These are phyloP conservation scores for Saccharomycopsis fibuligera DNA, from an alignment of 805 yeast species.

Conservation along the genomic window DNA sequence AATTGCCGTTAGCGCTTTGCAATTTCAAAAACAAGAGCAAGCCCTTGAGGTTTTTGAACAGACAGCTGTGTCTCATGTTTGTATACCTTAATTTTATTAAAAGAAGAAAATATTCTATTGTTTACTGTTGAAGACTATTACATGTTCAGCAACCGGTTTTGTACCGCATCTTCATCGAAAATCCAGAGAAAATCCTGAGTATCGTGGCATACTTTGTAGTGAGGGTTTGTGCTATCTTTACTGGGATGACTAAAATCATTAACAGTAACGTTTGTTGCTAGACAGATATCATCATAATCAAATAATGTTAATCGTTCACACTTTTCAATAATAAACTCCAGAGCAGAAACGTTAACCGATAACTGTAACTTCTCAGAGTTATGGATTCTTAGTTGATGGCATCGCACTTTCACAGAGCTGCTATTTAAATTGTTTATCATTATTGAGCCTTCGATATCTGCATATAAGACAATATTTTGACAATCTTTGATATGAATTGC, in stretches of 20 bases:
- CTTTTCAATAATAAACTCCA: conserved; percentile 5
- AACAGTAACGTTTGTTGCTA: not conserved
- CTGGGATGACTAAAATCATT: conserved; percentile 8
- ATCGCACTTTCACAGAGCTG: conserved; percentile 1
- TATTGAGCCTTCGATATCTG: conserved; percentile 6
- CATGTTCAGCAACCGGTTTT: too few relatives aligned
- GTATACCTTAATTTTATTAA: too few relatives aligned
- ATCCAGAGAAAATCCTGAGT: too few relatives aligned
- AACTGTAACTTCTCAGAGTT: not conserved
- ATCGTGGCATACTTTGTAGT: conserved; percentile 1
- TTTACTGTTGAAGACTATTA: too few relatives aligned
- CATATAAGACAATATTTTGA: not conserved
- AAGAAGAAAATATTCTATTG: too few relatives aligned
- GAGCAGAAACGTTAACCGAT: not conserved
- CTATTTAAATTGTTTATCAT: conserved; percentile 1
- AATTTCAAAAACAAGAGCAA: too few relatives aligned
- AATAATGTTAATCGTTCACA: not conserved
- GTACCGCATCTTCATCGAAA: too few relatives aligned
- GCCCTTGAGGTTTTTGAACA: too few relatives aligned
- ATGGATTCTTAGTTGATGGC: conserved; percentile 11
- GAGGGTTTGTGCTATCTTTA: not conserved
- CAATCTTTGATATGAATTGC: conserved; percentile 9
- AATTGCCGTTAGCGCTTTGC: too few relatives aligned
- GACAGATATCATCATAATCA: not conserved
- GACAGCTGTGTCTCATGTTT: too few relatives aligned